Evolutionary conservation across 2,329 filamentous ascomycete genomes (phyloP), one percentile per base, ranked within the genome.

Genomic region (Capronia coronata): DNA sequence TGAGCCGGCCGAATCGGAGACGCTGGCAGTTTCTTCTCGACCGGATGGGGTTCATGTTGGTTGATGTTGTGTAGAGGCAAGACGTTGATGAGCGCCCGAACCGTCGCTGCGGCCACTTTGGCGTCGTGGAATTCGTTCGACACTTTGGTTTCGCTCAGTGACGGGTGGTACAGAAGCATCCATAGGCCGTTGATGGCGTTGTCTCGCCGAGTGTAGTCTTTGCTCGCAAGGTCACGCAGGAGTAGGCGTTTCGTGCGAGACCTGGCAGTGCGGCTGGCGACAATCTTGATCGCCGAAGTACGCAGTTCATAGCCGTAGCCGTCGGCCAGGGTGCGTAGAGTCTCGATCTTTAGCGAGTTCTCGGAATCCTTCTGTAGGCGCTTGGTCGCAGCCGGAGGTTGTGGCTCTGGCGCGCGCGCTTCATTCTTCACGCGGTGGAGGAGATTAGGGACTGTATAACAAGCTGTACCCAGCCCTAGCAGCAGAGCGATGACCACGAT

Each of bases 261-360:
- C 55, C 69, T 70, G 3, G 68, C 67, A 1, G 68, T 68, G 48
- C 72, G 63, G 49, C 73, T 71, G 5, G 67, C 67, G 8, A 75
- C 67, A 2, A 75, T 74, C 37, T 69, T 70, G 42, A 74, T 59
- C 16, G 72, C 67, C 37, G 84, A 83, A 52, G 86, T 82, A 57
- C 82, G 75, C 55, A 90, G 84, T 16, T 84, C 78, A 61, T 79
- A 83, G 65, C 83, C 91, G 52, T 84, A 84, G 64, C 85, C 85
- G 44, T 77, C 73, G 10, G 86, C 71, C 2, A 90, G 74, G 56
- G 80, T 84, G 44, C 81, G 73, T 8, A 90, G 71, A 0, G 86
- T 89, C 35, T 76, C 73, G 9, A 81, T 51, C 34, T 54, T 56
- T 9, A 56, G 45, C 13, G 51, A 48, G 21, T 56, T 54, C 43